These are phyloP conservation scores for Saksenaea oblongispora DNA, from an alignment of 371 early-diverging fungal genomes.

Conservation along the genomic window DNA sequence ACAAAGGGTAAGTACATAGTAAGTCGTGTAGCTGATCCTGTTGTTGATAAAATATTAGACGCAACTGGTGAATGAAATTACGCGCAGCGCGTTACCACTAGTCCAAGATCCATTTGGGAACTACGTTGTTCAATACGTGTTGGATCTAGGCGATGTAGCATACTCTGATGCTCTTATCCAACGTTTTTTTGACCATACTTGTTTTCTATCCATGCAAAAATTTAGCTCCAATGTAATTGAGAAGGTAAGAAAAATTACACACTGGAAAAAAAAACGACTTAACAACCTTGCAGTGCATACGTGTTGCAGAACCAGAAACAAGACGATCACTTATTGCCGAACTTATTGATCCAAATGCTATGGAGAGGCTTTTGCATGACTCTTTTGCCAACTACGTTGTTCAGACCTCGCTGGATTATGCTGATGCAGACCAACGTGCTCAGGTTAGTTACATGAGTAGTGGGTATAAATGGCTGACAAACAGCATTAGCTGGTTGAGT, in stretches of 20 bases:
- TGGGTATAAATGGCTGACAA: not conserved
- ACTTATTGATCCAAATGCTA: constrained; percentile 62
- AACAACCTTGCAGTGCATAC: constrained; percentile 64
- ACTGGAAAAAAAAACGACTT: not conserved
- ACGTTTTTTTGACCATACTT: constrained; percentile 78
- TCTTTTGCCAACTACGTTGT: constrained; percentile 92
- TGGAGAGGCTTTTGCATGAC: constrained; percentile 81
- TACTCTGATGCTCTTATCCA: constrained; percentile 75
- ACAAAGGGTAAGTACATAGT: constrained; percentile 58
- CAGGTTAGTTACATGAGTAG: constrained; percentile 34
- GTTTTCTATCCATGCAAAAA: constrained; percentile 82
- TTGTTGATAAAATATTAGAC: constrained; percentile 15
- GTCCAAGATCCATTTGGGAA: constrained; percentile 97
- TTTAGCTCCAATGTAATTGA: constrained; percentile 94
- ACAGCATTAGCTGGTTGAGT: constrained; percentile 62
- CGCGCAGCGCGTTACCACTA: constrained; percentile 71
- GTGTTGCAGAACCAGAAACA: constrained; percentile 73
- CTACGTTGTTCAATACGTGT: constrained; percentile 97
- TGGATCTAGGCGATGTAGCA: constrained; percentile 74
- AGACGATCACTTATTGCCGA: constrained; percentile 73
- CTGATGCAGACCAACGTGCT: constrained; percentile 70
- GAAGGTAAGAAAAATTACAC: constrained; percentile 50
- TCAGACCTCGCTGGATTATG: constrained; percentile 89
- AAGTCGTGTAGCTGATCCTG: not conserved
- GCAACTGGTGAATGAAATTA: constrained; percentile 80